Percentiles rank a stretch among this genome's conserved stretches.
phyloP scores from a whole-genome alignment of 768 basidiomycete genomes.

The Hysterangium stoloniferum region DNA sequence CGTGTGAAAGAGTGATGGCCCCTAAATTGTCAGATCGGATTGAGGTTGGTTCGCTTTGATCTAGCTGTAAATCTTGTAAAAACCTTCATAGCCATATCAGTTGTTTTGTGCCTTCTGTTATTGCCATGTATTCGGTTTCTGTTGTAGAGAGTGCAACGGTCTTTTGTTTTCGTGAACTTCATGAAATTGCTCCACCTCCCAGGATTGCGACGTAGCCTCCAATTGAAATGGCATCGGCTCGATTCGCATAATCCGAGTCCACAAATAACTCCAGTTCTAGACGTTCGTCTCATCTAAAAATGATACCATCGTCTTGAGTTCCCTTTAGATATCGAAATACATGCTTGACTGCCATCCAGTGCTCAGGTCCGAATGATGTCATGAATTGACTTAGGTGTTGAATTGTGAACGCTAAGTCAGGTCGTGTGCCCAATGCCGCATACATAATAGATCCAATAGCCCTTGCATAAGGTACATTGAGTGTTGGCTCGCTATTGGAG shows the following conservation, averaged over 20 bases:
- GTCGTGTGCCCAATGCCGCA: constrained; percentile 24
- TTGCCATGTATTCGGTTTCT: constrained; percentile 22
- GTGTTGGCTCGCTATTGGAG: background rate
- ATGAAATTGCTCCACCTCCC: constrained; percentile 4
- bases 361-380: constrained; percentile 16
- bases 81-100: constrained; percentile 12
- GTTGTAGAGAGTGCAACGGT: constrained; percentile 11
- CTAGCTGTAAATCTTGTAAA: constrained; percentile 13
- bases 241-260: constrained; percentile 20
- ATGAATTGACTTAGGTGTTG: constrained; percentile 20
- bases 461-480: constrained; percentile 18
- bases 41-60: constrained; percentile 11
- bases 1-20: constrained; percentile 20
- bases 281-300: background rate
- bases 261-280: constrained; percentile 9
- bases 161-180: constrained; percentile 11
- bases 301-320: constrained; percentile 14
- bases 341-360: constrained; percentile 20
- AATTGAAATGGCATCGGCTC: constrained; percentile 16
- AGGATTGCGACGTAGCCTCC: constrained; percentile 17
- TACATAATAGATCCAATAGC: constrained; percentile 26
- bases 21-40: constrained; percentile 21
- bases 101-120: constrained; percentile 13
- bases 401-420: constrained; percentile 27
- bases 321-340: constrained; percentile 24